A percentile compares a stretch with the other conserved stretches of the same genome.
phyloP scores from a whole-genome alignment of 2,329 filamentous ascomycete genomes.

The Didymella lethalis region DNA sequence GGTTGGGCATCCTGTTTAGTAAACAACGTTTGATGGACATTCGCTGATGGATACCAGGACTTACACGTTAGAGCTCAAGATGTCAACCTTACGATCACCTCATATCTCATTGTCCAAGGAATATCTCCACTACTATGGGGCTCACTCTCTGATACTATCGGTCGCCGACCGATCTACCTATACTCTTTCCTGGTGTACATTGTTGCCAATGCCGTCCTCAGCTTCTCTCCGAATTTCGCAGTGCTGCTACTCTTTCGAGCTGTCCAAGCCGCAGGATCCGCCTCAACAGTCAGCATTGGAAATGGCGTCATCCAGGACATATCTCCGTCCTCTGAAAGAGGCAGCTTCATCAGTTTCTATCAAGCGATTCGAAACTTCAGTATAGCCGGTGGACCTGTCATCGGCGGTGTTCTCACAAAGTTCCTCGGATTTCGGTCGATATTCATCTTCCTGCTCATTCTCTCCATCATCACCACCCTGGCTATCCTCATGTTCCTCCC shows the following conservation, averaged over 20 bases:
- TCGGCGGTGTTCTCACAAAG: constrained; percentile 40
- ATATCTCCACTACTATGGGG: constrained; percentile 60
- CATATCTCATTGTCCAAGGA: constrained; percentile 56
- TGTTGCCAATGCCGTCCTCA: constrained; percentile 57
- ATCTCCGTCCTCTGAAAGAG: constrained; percentile 48
- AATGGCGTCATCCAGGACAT: constrained; percentile 55
- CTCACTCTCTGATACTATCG: constrained; percentile 57
- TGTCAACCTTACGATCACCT: constrained; percentile 47
- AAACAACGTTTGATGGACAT: not conserved
- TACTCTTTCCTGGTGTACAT: constrained; percentile 60
- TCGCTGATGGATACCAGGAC: constrained; percentile 31
- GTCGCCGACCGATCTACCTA: constrained; percentile 57
- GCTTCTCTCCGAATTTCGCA: constrained; percentile 54
- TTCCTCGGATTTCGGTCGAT: constrained; percentile 52
- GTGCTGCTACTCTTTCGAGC: constrained; percentile 57
- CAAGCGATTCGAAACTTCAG: constrained; percentile 53
- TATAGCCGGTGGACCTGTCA: constrained; percentile 37
- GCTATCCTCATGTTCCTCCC: constrained; percentile 51
- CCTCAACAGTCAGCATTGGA: constrained; percentile 58
- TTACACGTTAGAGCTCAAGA: constrained; percentile 37
- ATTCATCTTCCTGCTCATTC: constrained; percentile 63
- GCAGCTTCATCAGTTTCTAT: constrained; percentile 52
- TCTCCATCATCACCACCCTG: constrained; percentile 51
- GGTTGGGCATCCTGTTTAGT: constrained; percentile 6
- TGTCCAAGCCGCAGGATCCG: constrained; percentile 59